phyloP scores from a whole-genome alignment of 108 stramenopile species.

The Tribonema minus region DNA sequence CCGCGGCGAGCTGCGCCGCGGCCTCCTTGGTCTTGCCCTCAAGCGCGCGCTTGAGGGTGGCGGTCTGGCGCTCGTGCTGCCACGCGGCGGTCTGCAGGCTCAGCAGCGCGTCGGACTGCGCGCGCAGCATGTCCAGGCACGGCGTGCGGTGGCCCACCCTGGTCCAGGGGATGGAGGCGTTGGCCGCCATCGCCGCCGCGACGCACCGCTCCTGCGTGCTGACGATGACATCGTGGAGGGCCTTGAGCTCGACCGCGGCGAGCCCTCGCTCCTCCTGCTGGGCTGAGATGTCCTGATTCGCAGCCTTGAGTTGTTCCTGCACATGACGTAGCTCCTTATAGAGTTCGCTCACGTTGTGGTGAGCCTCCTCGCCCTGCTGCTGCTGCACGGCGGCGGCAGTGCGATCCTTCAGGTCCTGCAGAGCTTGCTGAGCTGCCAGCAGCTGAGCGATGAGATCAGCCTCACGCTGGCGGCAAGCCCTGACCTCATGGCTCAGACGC shows the following conservation, averaged over 20 bases:
- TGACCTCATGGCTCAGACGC: too few relatives aligned
- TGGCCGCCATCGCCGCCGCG: not conserved
- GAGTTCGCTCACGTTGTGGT: too few relatives aligned
- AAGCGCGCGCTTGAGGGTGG: not conserved
- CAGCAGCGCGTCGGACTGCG: not conserved
- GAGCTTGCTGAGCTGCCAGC: too few relatives aligned
- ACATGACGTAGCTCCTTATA: too few relatives aligned
- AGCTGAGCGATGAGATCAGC: too few relatives aligned
- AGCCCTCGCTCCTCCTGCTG: not conserved
- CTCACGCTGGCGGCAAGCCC: too few relatives aligned
- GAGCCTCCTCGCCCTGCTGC: too few relatives aligned
- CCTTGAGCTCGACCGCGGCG: not conserved
- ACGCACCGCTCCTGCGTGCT: not conserved
- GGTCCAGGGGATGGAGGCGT: not conserved
- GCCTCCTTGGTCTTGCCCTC: not conserved
- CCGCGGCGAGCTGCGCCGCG: not conserved
- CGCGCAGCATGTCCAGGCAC: not conserved
- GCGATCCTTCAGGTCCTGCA: too few relatives aligned
- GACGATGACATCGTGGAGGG: not conserved
- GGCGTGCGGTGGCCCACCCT: not conserved
- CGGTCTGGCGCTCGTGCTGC: not conserved
- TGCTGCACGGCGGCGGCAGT: too few relatives aligned
- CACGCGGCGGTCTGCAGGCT: not conserved
- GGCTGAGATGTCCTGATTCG: too few relatives aligned
- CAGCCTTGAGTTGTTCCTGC: too few relatives aligned